Percentiles rank a stretch among this genome's conserved stretches.
phyloP scores from a whole-genome alignment of 345 rosid species.

The Luvunga scandens region DNA sequence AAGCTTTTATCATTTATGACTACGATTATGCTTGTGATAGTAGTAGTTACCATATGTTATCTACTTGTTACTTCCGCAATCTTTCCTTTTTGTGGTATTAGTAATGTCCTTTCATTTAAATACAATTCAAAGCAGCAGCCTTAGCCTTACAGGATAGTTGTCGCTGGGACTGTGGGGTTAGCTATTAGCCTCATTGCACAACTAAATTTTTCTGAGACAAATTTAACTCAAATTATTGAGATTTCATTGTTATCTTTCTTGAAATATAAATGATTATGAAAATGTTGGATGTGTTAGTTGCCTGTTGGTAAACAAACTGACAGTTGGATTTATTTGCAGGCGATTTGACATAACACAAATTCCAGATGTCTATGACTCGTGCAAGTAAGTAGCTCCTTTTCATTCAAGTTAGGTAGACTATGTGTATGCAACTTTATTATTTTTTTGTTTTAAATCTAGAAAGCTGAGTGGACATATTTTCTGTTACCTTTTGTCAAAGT shows the following conservation, averaged over 20 bases:
- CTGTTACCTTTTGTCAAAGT: neutral
- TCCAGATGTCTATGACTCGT: slow-evolving; percentile 99
- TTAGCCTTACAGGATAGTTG: neutral
- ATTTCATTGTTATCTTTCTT: neutral
- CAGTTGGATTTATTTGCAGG: slow-evolving; percentile 49
- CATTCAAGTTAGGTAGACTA: neutral
- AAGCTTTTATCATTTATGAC: slow-evolving; percentile 30
- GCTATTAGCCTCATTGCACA: neutral
- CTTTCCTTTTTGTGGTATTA: neutral
- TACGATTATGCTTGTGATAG: slow-evolving; percentile 5
- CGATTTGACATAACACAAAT: slow-evolving; percentile 96
- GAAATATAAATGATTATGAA: neutral
- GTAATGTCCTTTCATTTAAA: neutral
- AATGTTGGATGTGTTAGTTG: neutral
- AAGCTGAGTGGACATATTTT: neutral
- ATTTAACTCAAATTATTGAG: neutral
- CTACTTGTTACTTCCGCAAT: neutral
- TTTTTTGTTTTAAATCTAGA: neutral
- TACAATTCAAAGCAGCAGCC: neutral
- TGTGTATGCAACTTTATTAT: neutral
- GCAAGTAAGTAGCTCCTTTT: slow-evolving; percentile 77
- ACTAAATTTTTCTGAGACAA: neutral
- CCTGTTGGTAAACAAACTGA: slow-evolving; percentile 11
- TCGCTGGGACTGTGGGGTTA: neutral
- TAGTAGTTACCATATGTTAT: neutral